Conservation (phyloP, 129 eudicot species). For the Pittosporum tobira region DNA sequence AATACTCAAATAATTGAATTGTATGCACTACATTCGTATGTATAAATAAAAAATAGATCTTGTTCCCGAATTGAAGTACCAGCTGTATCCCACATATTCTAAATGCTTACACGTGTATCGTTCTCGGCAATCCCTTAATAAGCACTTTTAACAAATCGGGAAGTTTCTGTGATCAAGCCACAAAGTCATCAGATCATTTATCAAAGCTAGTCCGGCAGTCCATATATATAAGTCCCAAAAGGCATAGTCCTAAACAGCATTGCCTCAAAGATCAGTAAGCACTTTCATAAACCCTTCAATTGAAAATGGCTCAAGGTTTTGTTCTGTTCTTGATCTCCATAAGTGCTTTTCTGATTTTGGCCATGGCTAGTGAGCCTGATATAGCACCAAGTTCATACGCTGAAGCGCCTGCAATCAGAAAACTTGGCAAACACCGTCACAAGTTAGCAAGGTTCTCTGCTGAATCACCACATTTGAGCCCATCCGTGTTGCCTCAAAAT, state of each 20-base stretch:
- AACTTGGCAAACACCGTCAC: constrained; percentile 8
- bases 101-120: neutral
- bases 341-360: neutral
- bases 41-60: neutral
- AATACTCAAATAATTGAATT: neutral
- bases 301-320: neutral
- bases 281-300: neutral
- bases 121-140: neutral
- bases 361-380: neutral
- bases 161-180: neutral
- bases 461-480: too few species aligned
- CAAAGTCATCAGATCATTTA: neutral
- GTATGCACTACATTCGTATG: neutral
- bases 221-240: neutral
- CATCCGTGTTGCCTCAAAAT: too few species aligned
- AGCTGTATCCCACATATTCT: neutral
- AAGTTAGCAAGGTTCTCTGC: neutral
- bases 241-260: neutral
- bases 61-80: neutral
- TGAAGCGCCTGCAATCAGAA: neutral
- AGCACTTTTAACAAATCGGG: neutral
- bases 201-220: too few species aligned
- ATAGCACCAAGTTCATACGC: neutral
- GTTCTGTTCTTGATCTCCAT: neutral
- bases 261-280: neutral